phyloP scores from a whole-genome alignment of 306 rosid species.

The Abrus precatorius region DNA sequence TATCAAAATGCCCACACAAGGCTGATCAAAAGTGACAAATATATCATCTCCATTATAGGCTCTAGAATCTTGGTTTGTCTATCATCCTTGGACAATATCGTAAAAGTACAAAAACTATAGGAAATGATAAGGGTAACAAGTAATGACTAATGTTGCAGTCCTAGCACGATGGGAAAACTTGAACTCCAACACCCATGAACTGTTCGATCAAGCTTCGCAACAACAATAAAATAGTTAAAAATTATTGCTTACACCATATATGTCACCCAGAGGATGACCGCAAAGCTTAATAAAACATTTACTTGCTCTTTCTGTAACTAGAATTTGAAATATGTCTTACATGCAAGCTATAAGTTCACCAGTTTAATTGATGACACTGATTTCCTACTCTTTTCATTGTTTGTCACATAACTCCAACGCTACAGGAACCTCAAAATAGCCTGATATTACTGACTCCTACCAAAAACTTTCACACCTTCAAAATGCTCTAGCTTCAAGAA shows the following conservation, averaged over 20 bases:
- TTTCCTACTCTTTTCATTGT: background rate
- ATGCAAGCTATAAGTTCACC: background rate
- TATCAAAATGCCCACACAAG: background rate
- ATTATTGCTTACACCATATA: background rate
- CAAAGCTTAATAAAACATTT: background rate
- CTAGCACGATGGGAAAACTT: conserved; percentile 21
- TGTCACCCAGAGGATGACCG: background rate
- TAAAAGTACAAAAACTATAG: conserved; percentile 7
- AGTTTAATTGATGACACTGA: background rate
- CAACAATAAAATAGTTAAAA: background rate
- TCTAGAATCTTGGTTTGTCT: background rate
- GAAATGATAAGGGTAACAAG: background rate
- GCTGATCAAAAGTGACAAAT: background rate
- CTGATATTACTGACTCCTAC: conserved; percentile 1
- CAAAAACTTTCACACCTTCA: conserved; percentile 10
- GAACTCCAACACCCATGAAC: conserved; percentile 13
- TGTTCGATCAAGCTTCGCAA: conserved; percentile 3
- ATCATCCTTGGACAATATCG: conserved; percentile 4
- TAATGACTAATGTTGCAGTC: background rate
- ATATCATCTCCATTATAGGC: conserved; percentile 16
- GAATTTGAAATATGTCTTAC: background rate
- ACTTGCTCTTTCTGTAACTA: background rate
- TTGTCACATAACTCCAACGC: conserved; percentile 11
- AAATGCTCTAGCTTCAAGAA: background rate
- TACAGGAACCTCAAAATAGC: background rate